Base-by-base conservation (phyloP, 768 basidiomycete species). In the Lentinula edodes region DNA sequence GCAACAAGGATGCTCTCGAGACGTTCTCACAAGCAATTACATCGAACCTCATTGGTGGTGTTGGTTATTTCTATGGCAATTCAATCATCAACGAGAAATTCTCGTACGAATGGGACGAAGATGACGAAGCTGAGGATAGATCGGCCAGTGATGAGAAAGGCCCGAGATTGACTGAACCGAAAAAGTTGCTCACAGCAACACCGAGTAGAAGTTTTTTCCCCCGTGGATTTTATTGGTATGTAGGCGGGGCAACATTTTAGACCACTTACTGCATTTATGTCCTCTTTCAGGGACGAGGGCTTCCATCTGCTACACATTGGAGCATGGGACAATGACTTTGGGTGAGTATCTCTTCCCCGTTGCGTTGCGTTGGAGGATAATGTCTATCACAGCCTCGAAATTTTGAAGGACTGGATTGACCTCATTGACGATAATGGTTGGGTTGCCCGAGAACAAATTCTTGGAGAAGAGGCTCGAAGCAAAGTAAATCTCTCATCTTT, bases 201-300 rank as follows among this genome's bases (percentile, higher is more conserved):
- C 95, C 95, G 4, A 96, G 94, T 69, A 82, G 96, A 39, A 94
- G 93, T 66, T 98, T 98, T 79, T 98, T 98, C 79, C 95, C 95
- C 0, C 81, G 95, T 71, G 95, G 95, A 16, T 98, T 98, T 74
- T 98, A 98, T 73, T 98, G 95, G 91, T 91, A 72, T 56, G 71
- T 15, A 12, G 12, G 39, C 10, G n/a, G 3, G 7, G 9, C 18
- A 48, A 52, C n/a, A 28, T 9, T 15, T 28, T 7, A 39, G 15
- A 4, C 23, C n/a, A 5, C 13, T 5, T 23, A 5, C 20, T 42
- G n/a, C 5, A 18, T 20, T 43, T 16, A 56, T 28, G 15, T 23
- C 32, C 28, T 53, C 48, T 52, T 18, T 10, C 67, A 93, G 91
- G 95, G 95, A 98, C 72, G 95, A 98, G 74, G 95, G 95, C 1